Evolutionary conservation across 306 rosid genomes (phyloP), one percentile per base, ranked within the genome.

Genomic region (Inga leiocalycina): DNA sequence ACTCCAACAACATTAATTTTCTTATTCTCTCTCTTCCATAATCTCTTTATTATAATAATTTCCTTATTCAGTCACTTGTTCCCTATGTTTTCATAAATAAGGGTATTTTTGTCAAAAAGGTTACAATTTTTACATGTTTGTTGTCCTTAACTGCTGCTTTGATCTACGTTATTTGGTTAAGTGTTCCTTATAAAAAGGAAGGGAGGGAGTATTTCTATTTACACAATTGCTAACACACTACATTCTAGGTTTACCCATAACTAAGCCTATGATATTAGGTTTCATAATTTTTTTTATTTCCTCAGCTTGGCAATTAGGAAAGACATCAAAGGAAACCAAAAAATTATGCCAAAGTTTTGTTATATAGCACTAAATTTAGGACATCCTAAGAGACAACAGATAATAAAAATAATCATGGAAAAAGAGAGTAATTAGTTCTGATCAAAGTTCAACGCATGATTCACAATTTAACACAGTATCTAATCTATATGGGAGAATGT

Each of bases 381-480:
- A 52, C 54, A 79, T 3, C 39, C 51, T 14, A 30, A 52, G 30
- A 69, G 16, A 43, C 67, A 72, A 72, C 66, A 78, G 24, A 70
- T 35, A 66, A 39, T 39, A 6, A 39, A 46, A 77, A 34, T 46
- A 27, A 41, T 41, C 30, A 35, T 22, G 62, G 59, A 72, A 72
- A 16, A 43, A 62, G 4, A 6, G 27, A 44, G 15, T 10, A 16
- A 17, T 30, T 15, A 8, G 43, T 78, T 10, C 32, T 64, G 19
- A 82, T 12, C 46, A 75, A 80, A 43, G 62, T 72, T 59, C 78
- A 56, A 71, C 54, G 45, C 15, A 14, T 24, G 30, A 19, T 72
- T 44, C 76, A 80, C 30, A 39, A 71, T 61, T 80, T 32, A 34
- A 72, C 37, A 61, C 49, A 43, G 14, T 57, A 30, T 43, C 14